Percentiles rank a stretch among this genome's conserved stretches.
These are phyloP conservation scores for Scedosporium boydii DNA, from an alignment of 2,329 filamentous ascomycete genomes.

Conservation along the genomic window DNA sequence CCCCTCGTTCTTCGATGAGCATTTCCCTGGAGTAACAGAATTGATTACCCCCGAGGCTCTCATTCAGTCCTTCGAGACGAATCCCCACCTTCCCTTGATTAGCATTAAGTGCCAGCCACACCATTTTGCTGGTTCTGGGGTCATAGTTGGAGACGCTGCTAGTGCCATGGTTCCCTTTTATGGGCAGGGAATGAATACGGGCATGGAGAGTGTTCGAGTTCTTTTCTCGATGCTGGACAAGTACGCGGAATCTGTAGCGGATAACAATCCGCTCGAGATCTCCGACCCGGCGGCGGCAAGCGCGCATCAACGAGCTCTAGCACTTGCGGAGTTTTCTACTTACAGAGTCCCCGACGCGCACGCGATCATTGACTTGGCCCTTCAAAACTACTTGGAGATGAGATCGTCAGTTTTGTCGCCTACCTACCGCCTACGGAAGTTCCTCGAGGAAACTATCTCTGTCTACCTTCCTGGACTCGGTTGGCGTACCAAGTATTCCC, in stretches of 20 bases:
- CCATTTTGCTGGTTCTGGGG: slow-evolving; percentile 65
- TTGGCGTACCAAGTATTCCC: slow-evolving; percentile 86
- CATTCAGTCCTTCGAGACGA: slow-evolving; percentile 62
- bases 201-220: slow-evolving; percentile 85
- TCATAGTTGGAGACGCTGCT: slow-evolving; percentile 86
- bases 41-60: slow-evolving; percentile 61
- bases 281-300: slow-evolving; percentile 32
- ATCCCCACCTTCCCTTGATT: slow-evolving; percentile 87
- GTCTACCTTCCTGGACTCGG: slow-evolving; percentile 67
- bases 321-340: slow-evolving; percentile 66
- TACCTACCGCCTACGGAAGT: slow-evolving; percentile 72
- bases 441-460: slow-evolving; percentile 73
- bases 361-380: slow-evolving; percentile 84
- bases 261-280: slow-evolving; percentile 28
- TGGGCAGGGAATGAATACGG: slow-evolving; percentile 95
- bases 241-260: slow-evolving; percentile 38
- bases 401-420: slow-evolving; percentile 70
- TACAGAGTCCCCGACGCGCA: slow-evolving; percentile 70
- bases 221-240: slow-evolving; percentile 76
- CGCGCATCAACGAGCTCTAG: slow-evolving; percentile 46
- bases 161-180: slow-evolving; percentile 99
- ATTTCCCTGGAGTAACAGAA: slow-evolving; percentile 79
- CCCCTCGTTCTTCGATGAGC: slow-evolving; percentile 63
- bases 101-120: slow-evolving; percentile 89
- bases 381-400: slow-evolving; percentile 94